Percentiles rank a stretch among this genome's conserved stretches.
Evolutionary conservation across 805 yeast genomes (phyloP).

Genomic region (Suhomyces tanzawaensis): DNA sequence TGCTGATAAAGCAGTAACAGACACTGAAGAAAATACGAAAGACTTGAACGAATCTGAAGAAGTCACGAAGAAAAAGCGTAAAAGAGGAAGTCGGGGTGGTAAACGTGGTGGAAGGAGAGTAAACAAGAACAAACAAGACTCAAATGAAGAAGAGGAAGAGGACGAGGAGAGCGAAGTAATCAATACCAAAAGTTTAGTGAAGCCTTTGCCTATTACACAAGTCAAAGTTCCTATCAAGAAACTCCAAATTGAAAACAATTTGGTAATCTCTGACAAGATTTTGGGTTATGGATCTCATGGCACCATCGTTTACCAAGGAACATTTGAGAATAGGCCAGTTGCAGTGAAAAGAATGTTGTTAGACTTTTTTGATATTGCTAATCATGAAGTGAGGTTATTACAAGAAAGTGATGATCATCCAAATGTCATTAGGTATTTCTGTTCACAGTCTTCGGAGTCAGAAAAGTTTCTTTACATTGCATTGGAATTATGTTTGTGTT

Average conservation of each 20-base stretch:
- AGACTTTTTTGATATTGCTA: conserved; percentile 91
- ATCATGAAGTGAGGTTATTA: conserved; percentile 80
- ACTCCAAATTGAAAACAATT: conserved; percentile 46
- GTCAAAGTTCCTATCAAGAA: conserved; percentile 24
- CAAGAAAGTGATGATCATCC: conserved; percentile 98
- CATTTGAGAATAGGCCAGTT: conserved; percentile 88
- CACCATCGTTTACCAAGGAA: conserved; percentile 88
- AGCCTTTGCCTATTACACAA: conserved; percentile 13
- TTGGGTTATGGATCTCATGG: conserved; percentile 97
- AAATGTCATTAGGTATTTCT: conserved; percentile 87
- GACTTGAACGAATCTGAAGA: conserved; percentile 15
- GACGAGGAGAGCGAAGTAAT: conserved; percentile 14
- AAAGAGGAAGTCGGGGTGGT: conserved; percentile 86
- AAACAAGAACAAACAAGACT: conserved; percentile 36
- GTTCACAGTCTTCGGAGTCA: conserved; percentile 73
- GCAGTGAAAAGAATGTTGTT: conserved; percentile 93
- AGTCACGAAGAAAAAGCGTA: conserved; percentile 54
- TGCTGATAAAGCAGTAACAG: background rate
- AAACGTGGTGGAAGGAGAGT: conserved; percentile 43
- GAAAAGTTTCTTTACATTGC: conserved; percentile 91
- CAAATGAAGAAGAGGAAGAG: conserved; percentile 11
- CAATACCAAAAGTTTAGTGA: conserved; percentile 29
- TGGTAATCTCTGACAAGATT: conserved; percentile 68
- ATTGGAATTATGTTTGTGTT: conserved; percentile 83
- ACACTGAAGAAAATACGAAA: background rate